Conservation (phyloP, 352 stramenopile species). For the Lagenidium sp. region DNA sequence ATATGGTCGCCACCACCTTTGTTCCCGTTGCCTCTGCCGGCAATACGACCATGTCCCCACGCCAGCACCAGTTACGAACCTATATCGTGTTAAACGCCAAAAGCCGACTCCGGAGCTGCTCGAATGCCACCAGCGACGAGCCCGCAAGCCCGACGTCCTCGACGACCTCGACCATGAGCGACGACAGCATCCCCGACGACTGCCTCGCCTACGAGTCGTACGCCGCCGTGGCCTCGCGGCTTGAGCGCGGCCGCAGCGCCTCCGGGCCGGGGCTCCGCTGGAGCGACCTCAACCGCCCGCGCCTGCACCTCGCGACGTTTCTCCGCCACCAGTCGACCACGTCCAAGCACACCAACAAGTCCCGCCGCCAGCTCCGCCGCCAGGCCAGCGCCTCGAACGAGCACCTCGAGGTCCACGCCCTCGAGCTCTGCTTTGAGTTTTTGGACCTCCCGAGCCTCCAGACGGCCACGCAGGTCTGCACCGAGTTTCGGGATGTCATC, state of each 20-base stretch:
- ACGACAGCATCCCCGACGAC: slow-evolving; percentile 19
- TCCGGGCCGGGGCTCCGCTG: slow-evolving; percentile 39
- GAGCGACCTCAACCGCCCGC: slow-evolving; percentile 53
- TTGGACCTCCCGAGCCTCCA: slow-evolving; percentile 43
- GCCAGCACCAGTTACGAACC: slow-evolving; percentile 14
- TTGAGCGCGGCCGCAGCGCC: slow-evolving; percentile 18
- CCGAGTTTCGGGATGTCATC: slow-evolving; percentile 50
- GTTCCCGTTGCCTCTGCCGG: not conserved
- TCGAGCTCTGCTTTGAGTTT: slow-evolving; percentile 75
- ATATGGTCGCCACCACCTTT: slow-evolving; percentile 7
- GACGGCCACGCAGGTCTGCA: slow-evolving; percentile 29
- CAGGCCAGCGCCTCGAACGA: slow-evolving; percentile 15
- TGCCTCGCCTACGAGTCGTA: slow-evolving; percentile 69
- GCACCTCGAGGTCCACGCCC: slow-evolving; percentile 32
- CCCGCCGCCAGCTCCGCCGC: slow-evolving; percentile 18
- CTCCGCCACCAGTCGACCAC: slow-evolving; percentile 5
- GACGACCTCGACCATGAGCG: slow-evolving; percentile 1
- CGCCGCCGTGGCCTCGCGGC: slow-evolving; percentile 49
- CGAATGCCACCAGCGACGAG: slow-evolving; percentile 9
- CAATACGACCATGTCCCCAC: slow-evolving; percentile 4
- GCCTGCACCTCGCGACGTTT: slow-evolving; percentile 18
- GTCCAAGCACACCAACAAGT: slow-evolving; percentile 19
- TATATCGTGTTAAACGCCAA: slow-evolving; percentile 19
- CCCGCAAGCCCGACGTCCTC: slow-evolving; percentile 5
- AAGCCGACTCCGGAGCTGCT: slow-evolving; percentile 16